Evolutionary conservation across 768 basidiomycete genomes (phyloP).

Genomic region (Calocybe indica): DNA sequence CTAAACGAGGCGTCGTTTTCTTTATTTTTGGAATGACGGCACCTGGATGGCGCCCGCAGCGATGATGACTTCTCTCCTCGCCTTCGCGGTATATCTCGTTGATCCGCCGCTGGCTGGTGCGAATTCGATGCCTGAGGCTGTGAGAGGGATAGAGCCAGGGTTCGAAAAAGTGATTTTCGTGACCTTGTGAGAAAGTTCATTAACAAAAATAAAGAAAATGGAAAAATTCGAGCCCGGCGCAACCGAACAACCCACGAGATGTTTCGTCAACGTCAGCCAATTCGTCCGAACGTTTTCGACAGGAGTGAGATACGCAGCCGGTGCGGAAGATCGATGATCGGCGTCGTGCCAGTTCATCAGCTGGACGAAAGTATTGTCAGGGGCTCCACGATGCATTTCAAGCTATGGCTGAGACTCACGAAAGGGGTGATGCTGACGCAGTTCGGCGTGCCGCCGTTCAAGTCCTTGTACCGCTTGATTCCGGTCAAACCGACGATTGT

Average conservation of each 20-base stretch:
- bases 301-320: conserved; percentile 48
- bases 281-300: conserved; percentile 40
- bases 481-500: conserved; percentile 43
- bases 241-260: conserved; percentile 21
- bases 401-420: conserved; percentile 18
- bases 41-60: conserved; percentile 48
- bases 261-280: conserved; percentile 41
- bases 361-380: conserved; percentile 13
- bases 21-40: not conserved
- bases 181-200: conserved; percentile 21
- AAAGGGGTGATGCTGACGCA: conserved; percentile 51
- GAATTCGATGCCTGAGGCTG: conserved; percentile 42
- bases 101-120: conserved; percentile 30
- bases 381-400: not conserved
- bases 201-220: not conserved
- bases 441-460: conserved; percentile 52
- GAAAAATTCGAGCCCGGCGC: not conserved
- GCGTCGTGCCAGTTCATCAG: conserved; percentile 41
- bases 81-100: conserved; percentile 33
- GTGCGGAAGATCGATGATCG: conserved; percentile 51
- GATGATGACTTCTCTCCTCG: conserved; percentile 45
- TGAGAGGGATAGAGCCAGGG: conserved; percentile 25
- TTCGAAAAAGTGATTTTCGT: conserved; percentile 37
- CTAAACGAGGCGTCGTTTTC: not conserved
- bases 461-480: conserved; percentile 39